These are phyloP conservation scores for Fusarium sp. DNA, from an alignment of 2,329 filamentous ascomycete genomes.

Conservation along the genomic window DNA sequence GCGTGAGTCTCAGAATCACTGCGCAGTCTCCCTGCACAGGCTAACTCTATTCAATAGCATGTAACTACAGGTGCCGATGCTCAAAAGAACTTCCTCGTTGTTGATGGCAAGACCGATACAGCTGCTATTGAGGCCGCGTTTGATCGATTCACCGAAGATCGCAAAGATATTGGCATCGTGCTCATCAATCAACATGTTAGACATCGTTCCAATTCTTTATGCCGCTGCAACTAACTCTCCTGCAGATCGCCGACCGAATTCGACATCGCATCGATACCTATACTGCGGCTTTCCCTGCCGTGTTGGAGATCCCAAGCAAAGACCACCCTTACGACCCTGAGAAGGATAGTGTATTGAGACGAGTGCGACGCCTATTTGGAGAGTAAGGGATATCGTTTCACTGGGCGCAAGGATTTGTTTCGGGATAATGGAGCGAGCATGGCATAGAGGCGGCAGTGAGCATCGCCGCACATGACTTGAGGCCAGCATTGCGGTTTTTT, in stretches of 20 bases:
- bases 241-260: conserved; percentile 92
- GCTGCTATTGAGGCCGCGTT: conserved; percentile 90
- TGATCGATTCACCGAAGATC: conserved; percentile 84
- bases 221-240: conserved; percentile 33
- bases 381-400: conserved; percentile 62
- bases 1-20: conserved; percentile 66
- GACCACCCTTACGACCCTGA: conserved; percentile 99
- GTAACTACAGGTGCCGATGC: conserved; percentile 89
- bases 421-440: conserved; percentile 1
- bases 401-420: conserved; percentile 14
- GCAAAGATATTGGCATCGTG: conserved; percentile 97
- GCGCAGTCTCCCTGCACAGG: background rate
- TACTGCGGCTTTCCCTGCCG: conserved; percentile 93
- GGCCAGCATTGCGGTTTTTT: conserved; percentile 16
- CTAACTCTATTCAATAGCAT: conserved; percentile 68
- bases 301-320: conserved; percentile 98
- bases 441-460: conserved; percentile 3
- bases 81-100: conserved; percentile 98
- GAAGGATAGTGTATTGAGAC: conserved; percentile 95
- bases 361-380: conserved; percentile 77
- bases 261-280: conserved; percentile 90
- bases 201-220: conserved; percentile 19
- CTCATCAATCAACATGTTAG: conserved; percentile 97
- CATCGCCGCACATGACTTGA: conserved; percentile 2
- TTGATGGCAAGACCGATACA: conserved; percentile 92